Conservation (phyloP, 1,284 basidiomycete species). For the Microbotryum scabiosae region DNA sequence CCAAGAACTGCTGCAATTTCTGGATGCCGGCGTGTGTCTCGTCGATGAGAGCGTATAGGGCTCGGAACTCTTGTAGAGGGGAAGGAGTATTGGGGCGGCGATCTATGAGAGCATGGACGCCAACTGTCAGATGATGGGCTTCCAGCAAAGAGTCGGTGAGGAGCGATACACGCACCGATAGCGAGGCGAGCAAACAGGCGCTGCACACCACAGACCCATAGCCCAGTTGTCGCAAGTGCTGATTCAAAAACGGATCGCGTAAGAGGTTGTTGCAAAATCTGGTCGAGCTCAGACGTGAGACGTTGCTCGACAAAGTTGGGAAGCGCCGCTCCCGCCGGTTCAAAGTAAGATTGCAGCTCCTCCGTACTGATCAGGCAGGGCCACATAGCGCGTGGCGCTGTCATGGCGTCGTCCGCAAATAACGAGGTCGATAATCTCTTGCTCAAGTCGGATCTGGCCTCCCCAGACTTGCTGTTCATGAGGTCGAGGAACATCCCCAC, state of each 20-base stretch:
- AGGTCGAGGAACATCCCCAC: conserved; percentile 20
- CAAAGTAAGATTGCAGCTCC: conserved; percentile 19
- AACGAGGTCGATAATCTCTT: too few relatives aligned
- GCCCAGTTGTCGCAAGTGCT: conserved; percentile 1
- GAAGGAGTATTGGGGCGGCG: conserved; percentile 10
- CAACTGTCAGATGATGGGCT: background rate
- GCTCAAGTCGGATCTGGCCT: too few relatives aligned
- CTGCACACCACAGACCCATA: conserved; percentile 21
- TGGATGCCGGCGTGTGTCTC: conserved; percentile 21
- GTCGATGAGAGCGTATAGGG: conserved; percentile 25
- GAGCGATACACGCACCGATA: conserved; percentile 6
- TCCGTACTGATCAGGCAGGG: conserved; percentile 19
- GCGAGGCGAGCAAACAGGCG: conserved; percentile 19
- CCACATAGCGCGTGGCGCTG: background rate
- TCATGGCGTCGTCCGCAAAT: too few relatives aligned
- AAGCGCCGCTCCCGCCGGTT: conserved; percentile 10
- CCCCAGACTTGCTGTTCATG: background rate
- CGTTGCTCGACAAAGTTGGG: conserved; percentile 18
- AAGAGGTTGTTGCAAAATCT: conserved; percentile 6
- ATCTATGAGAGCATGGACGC: background rate
- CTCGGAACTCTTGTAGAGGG: conserved; percentile 10
- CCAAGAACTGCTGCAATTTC: conserved; percentile 22
- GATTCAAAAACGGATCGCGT: conserved; percentile 4
- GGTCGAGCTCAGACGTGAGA: conserved; percentile 6
- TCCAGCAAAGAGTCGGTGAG: background rate